phyloP scores from a whole-genome alignment of 2,329 filamentous ascomycete species.

The Fusarium palustre region DNA sequence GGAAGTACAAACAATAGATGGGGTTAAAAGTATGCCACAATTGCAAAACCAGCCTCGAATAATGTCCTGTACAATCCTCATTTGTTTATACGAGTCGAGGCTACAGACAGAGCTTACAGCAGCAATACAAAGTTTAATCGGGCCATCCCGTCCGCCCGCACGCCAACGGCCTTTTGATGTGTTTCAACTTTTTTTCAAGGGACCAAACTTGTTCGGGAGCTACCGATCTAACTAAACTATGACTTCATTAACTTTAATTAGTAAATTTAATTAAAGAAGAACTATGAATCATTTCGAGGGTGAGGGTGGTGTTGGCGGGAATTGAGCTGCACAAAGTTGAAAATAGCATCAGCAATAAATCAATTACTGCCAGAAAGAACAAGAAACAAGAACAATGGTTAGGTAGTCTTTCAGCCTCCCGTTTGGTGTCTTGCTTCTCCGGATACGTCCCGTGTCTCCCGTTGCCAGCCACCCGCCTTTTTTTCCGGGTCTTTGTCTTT shows the following conservation, averaged over 20 bases:
- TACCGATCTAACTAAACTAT: slow-evolving; percentile 2
- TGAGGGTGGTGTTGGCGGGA: too few relatives aligned
- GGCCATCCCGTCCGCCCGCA: slow-evolving; percentile 43
- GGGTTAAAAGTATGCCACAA: not conserved
- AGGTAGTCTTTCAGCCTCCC: slow-evolving; percentile 18
- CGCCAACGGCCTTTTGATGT: slow-evolving; percentile 26
- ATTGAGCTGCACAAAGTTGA: too few relatives aligned
- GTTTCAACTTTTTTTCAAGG: not conserved
- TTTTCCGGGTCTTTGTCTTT: slow-evolving; percentile 23
- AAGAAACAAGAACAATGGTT: too few relatives aligned
- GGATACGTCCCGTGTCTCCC: slow-evolving; percentile 36
- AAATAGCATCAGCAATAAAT: not conserved
- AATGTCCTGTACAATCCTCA: not conserved
- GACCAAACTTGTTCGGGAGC: slow-evolving; percentile 22
- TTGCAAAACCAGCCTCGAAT: not conserved
- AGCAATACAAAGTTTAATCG: slow-evolving; percentile 40
- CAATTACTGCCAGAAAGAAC: not conserved
- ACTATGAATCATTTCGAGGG: not conserved
- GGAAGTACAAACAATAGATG: not conserved
- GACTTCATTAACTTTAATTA: slow-evolving; percentile 10
- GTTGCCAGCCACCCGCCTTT: slow-evolving; percentile 42
- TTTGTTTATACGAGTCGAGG: not conserved
- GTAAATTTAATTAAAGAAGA: not conserved
- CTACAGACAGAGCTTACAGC: not conserved
- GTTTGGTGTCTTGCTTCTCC: slow-evolving; percentile 17